Evolutionary conservation across 2,329 filamentous ascomycete species (phyloP), one percentile per base, ranked within the genome.

Genomic region (Sordariomycetes sp.): DNA sequence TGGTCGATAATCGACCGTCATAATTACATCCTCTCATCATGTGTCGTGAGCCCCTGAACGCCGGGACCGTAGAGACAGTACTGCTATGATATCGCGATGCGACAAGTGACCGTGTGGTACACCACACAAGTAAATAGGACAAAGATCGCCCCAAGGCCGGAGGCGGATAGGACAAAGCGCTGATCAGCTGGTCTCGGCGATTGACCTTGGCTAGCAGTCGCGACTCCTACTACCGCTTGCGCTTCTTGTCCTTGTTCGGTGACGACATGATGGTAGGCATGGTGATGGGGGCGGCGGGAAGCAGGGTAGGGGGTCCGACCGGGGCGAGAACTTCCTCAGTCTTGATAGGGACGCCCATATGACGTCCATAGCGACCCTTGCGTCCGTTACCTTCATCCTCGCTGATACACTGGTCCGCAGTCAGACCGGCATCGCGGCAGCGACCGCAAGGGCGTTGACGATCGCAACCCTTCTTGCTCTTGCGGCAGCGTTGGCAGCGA

Each of bases 391-490:
- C 87, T 61, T 98, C 92, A 49, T 98, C 92, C 59, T 98, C 92
- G 58, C 88, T 95, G 59, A 98, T 78, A 59, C 92, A 98, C 43
- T 90, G 86, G 46, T 96, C 92, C 39, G 86, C 79, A 37, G 84
- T 83, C 48, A 98, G 86, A 15, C 92, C 92, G 28, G 92, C 92
- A 61, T 98, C 92, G 57, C 87, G 86, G 75, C 92, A 98, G 42
- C 92, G 79, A 36, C 87, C 86, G 53, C 92, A 98, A 19, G 92
- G 92, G 25, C 92, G 81, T 61, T 96, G 92, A 38, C 92, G 82
- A 64, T 98, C 92, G 55, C 92, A 98, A 10, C 92, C 92, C 64
- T 98, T 98, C 72, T 98, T 98, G 65, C 90, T 96, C 75, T 98
- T 98, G 50, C 92, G 83, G 70, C 92, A 98, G 38, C 92, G 83